Conservation (phyloP, 1,139 yeast genomes). For the Yamadazyma membranifaciens region DNA sequence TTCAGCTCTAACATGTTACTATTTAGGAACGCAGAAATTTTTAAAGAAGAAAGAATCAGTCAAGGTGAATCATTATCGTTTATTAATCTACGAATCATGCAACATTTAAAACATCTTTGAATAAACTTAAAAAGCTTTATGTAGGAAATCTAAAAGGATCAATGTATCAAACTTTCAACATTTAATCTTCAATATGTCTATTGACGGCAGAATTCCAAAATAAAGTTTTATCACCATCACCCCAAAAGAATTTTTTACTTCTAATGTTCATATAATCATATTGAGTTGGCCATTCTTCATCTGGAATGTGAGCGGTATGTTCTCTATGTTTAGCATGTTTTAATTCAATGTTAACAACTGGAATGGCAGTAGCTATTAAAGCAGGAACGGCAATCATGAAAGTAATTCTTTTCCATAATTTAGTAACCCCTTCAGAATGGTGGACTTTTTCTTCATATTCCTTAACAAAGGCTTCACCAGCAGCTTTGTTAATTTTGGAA, state of each 20-base stretch:
- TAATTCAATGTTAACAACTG: conserved; percentile 76
- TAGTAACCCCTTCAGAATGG: conserved; percentile 76
- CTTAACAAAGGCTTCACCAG: conserved; percentile 45
- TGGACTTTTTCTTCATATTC: conserved; percentile 59
- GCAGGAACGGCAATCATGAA: conserved; percentile 81
- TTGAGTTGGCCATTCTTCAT: conserved; percentile 90
- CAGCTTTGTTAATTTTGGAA: conserved; percentile 32
- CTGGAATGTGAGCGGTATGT: conserved; percentile 73
- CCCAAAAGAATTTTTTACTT: conserved; percentile 91
- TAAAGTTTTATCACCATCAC: conserved; percentile 94
- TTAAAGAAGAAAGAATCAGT: no score
- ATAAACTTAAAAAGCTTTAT: not conserved
- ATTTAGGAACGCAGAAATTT: no score
- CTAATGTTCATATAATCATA: conserved; percentile 91
- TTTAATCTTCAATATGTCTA: conserved; percentile 62
- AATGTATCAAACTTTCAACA: no score
- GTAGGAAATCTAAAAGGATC: no score
- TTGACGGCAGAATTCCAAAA: conserved; percentile 95
- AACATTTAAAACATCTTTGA: not conserved
- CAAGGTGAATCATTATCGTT: conserved; percentile 2
- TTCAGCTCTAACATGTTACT: no score
- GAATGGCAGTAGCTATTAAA: conserved; percentile 69
- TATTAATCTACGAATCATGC: conserved; percentile 6
- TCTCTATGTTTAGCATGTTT: conserved; percentile 89
- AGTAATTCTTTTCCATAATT: conserved; percentile 84